Base-by-base conservation (phyloP, 345 rosid genomes). In the Anacardium occidentale region DNA sequence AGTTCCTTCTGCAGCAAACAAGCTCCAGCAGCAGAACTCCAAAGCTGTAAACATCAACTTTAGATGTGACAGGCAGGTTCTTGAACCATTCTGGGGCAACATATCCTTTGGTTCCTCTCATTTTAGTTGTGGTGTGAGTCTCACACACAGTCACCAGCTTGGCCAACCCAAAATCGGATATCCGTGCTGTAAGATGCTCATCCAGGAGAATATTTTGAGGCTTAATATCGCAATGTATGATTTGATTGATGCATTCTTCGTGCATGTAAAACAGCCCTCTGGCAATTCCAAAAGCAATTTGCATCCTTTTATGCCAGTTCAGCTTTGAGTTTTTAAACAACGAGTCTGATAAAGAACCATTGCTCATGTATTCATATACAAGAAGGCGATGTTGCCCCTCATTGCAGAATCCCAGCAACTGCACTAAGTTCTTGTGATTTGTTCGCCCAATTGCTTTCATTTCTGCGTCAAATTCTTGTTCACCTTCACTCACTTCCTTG, bases 41-140 rank as follows among this genome's bases (percentile, higher is more conserved):
- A 32, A 85, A 85, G 73, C 86, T 82, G 73, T 77, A 85, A 12
- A 85, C 69, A 14, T 87, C 89, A 0, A 79, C 89, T 55, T 82
- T 85, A 14, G 52, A 80, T 15, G 88, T 80, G 9, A 84, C 40
- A 0, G 86, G 84, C 80, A 69, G 57, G 78, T 53, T 84, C 26
- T 57, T 73, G 70, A 85, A 83, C 84, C 86, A 83, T 75, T 79
- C 86, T 11, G 86, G 86, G 0, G 83, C 85, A 8, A 81, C 69
- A 45, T 77, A 81, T 14, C 88, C 86, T 63, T 51, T 83, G 17
- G 86, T 82, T n/a, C 85, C 83, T 24, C 85, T 72, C 42, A 81
- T 62, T 17, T 52, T 66, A 0, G 86, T 85, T 18, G 44, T 13
- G 2, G 83, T 83, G n/a, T 53, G 51, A 11, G 72, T 78, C 29